Percentiles rank a stretch among this genome's conserved stretches.
Conservation (phyloP, 441 rosid species). For the Lepidium campestre region DNA sequence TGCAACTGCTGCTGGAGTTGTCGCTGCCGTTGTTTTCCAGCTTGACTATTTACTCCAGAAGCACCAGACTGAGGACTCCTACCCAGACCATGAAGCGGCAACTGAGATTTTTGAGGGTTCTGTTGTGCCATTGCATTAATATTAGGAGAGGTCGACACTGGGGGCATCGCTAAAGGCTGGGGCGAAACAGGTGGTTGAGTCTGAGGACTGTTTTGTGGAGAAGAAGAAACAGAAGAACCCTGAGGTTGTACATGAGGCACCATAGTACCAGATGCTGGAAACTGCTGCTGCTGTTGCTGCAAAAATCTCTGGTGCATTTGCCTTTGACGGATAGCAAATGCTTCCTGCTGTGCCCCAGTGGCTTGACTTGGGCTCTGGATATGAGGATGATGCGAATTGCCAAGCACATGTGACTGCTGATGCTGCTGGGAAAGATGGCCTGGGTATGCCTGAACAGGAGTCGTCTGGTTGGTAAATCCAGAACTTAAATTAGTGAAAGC, state of each 20-base stretch:
- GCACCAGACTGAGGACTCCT: slow-evolving; percentile 57
- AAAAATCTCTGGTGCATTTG: slow-evolving; percentile 72
- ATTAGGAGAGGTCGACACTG: slow-evolving; percentile 52
- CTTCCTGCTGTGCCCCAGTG: slow-evolving; percentile 64
- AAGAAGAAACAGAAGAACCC: slow-evolving; percentile 54
- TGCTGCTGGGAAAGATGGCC: slow-evolving; percentile 78
- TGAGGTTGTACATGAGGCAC: slow-evolving; percentile 64
- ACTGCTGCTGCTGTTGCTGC: slow-evolving; percentile 68
- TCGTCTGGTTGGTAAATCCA: slow-evolving; percentile 65
- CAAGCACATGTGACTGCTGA: slow-evolving; percentile 61
- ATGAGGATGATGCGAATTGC: slow-evolving; percentile 57
- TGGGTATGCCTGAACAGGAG: slow-evolving; percentile 63
- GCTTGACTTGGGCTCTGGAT: slow-evolving; percentile 66
- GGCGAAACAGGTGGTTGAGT: slow-evolving; percentile 58
- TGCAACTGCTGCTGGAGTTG: slow-evolving; percentile 77
- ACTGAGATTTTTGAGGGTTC: slow-evolving; percentile 64
- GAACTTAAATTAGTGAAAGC: slow-evolving; percentile 67
- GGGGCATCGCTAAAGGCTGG: slow-evolving; percentile 52
- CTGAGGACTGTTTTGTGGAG: slow-evolving; percentile 67
- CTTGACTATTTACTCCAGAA: slow-evolving; percentile 64
- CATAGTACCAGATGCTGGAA: slow-evolving; percentile 52
- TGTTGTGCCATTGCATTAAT: slow-evolving; percentile 52
- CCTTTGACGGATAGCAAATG: slow-evolving; percentile 66
- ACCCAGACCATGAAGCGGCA: slow-evolving; percentile 54
- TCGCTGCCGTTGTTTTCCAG: slow-evolving; percentile 77